These are phyloP conservation scores for Chlorella vulgaris DNA, from an alignment of 139 green algal genomes.

Conservation along the genomic window DNA sequence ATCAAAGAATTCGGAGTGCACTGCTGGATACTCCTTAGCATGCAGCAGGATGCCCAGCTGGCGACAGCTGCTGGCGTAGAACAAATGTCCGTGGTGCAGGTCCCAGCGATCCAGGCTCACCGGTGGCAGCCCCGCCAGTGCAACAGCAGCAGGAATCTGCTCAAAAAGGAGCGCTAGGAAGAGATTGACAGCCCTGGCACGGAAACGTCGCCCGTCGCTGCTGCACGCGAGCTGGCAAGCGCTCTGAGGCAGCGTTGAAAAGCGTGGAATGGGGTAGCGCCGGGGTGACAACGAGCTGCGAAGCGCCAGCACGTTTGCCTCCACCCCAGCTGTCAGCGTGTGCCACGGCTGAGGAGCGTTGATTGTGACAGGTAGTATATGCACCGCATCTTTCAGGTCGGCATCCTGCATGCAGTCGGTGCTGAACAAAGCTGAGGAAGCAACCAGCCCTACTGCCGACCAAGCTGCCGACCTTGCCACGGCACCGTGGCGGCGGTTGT, in stretches of 20 bases:
- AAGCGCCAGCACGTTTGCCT: neutral
- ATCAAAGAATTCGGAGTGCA: neutral
- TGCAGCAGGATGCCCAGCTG: slow-evolving; percentile 42
- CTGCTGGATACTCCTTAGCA: slow-evolving; percentile 34
- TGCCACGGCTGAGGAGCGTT: slow-evolving; percentile 7
- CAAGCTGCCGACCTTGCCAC: too few species aligned
- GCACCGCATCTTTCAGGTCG: neutral
- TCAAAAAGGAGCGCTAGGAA: slow-evolving; percentile 37
- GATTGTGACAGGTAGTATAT: slow-evolving; percentile 3
- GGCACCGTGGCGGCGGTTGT: too few species aligned
- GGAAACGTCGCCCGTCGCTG: slow-evolving; percentile 6
- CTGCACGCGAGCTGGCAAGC: slow-evolving; percentile 13
- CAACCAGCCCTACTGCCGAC: too few species aligned
- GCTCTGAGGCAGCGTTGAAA: slow-evolving; percentile 3
- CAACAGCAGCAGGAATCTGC: slow-evolving; percentile 11
- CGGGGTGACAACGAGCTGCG: slow-evolving; percentile 13
- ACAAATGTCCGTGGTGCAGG: slow-evolving; percentile 41
- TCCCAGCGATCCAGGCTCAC: slow-evolving; percentile 19
- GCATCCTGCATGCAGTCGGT: neutral
- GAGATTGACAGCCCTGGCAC: slow-evolving; percentile 6
- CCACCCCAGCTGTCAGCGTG: neutral
- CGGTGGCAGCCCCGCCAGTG: slow-evolving; percentile 17
- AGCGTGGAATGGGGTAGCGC: slow-evolving; percentile 26
- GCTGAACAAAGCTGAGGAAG: neutral
- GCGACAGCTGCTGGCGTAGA: neutral